phyloP scores from a whole-genome alignment of 2,329 filamentous ascomycete species.

The Aspergillaceae sp. region DNA sequence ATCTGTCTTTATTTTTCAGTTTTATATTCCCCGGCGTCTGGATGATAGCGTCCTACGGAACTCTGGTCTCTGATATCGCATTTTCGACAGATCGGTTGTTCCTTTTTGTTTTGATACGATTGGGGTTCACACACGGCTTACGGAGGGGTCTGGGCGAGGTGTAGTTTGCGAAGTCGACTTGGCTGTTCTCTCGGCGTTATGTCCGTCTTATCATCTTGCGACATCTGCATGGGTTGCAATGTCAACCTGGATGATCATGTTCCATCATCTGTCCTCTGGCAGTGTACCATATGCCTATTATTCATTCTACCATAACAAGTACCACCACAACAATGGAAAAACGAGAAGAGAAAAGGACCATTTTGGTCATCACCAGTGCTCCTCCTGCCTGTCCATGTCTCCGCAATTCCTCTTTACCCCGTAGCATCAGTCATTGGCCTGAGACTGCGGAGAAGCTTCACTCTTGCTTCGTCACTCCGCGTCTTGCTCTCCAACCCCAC shows the following conservation, averaged over 20 bases:
- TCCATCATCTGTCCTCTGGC: neutral
- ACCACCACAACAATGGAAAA: neutral
- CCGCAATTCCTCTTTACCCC: no score
- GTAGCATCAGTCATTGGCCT: no score
- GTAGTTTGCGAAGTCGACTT: neutral
- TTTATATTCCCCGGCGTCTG: conserved; percentile 16
- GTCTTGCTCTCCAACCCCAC: no score
- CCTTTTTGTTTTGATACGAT: neutral
- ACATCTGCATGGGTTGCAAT: neutral
- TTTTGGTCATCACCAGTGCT: neutral
- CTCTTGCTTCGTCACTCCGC: no score
- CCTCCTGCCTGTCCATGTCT: neutral
- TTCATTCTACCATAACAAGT: neutral
- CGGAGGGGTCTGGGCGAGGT: neutral
- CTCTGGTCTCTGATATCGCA: conserved; percentile 9
- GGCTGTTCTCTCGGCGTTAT: neutral
- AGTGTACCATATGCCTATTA: neutral
- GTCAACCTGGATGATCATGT: neutral
- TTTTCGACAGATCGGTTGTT: neutral
- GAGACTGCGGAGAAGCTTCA: no score
- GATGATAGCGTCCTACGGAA: conserved; percentile 16
- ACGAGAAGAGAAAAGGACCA: conserved; percentile 1
- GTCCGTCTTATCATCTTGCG: neutral
- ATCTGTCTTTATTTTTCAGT: conserved; percentile 12
- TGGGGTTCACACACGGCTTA: conserved; percentile 9